Evolutionary conservation across 805 yeast species (phyloP), one percentile per base, ranked within the genome.

Genomic region (Spathaspora girioi): DNA sequence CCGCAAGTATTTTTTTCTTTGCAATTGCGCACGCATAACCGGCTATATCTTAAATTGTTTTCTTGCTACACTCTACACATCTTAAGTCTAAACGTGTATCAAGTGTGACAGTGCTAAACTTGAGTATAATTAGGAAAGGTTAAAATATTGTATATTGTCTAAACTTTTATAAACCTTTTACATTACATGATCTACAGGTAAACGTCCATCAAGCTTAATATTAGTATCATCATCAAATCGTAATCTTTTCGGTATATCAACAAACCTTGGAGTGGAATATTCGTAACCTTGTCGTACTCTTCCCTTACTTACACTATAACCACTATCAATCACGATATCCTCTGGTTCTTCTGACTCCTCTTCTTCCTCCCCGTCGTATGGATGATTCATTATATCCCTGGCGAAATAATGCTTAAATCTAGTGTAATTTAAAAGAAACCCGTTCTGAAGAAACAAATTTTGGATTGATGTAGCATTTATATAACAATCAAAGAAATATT

Each of bases 371-470:
- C 47, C 50, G 35, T 47, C 50, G 20, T 50, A 50, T 15, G 45
- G 44, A 20, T 51, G 38, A 40, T 42, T 20, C 41, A 46, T 38
- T 17, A 51, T 26, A 35, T 48, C 54, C 12, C 14, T 27, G 12
- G 31, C 38, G 23, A 49, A 49, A 27, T 51, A 49, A 9, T 27
- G 15, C n/a, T 42, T 45, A 46, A 60, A 59, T 48, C 58, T 55
- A n/a, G 56, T 61, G 6, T 60, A 52, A 47, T 65, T 64, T 59
- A 64, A 54, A n/a, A 60, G 42, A 38, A 59, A 48, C 49, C 56
- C 50, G 49, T 43, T 45, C 50, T 55, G 32, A 50, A 45, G 50
- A 45, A 51, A 42, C 46, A 50, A 55, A 38, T 31, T 10, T 11
- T 38, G 27, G 19, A 23, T 42, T 14, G 26, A 42, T 29, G 15